These are phyloP conservation scores for Paecilomyces dactylethromorphus DNA, from an alignment of 2,329 filamentous ascomycete species.

Conservation along the genomic window DNA sequence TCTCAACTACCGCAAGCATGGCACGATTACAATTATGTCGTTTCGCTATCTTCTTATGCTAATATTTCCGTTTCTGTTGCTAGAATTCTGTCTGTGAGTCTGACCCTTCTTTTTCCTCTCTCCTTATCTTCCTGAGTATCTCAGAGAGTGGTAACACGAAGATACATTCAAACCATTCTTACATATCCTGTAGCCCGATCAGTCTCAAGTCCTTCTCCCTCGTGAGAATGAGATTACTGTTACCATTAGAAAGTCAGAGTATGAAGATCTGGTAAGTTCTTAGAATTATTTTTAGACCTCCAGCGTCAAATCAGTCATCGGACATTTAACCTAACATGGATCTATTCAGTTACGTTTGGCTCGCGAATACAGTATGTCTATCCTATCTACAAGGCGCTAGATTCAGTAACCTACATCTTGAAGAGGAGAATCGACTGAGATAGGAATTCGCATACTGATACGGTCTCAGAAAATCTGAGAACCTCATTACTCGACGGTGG, in stretches of 20 bases:
- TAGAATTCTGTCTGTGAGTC: background rate
- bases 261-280: slow-evolving; percentile 51
- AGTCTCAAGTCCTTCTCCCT: slow-evolving; percentile 6
- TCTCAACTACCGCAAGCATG: background rate
- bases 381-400: background rate
- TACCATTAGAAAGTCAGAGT: slow-evolving; percentile 54
- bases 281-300: background rate
- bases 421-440: background rate
- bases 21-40: background rate
- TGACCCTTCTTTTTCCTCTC: background rate
- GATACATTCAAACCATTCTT: background rate
- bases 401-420: background rate
- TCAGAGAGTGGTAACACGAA: too few relatives aligned
- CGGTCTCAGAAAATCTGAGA: slow-evolving; percentile 37
- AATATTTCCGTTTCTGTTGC: background rate
- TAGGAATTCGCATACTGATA: background rate
- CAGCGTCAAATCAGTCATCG: background rate
- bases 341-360: slow-evolving; percentile 17
- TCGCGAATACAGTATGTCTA: slow-evolving; percentile 20
- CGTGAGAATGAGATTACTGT: slow-evolving; percentile 34
- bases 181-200: background rate
- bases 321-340: background rate
- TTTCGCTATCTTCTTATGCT: background rate
- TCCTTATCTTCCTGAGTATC: background rate
- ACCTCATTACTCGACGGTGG: slow-evolving; percentile 46